Evolutionary conservation across 495 filamentous ascomycete genomes (phyloP).

Genomic region (Penicillium soppii): DNA sequence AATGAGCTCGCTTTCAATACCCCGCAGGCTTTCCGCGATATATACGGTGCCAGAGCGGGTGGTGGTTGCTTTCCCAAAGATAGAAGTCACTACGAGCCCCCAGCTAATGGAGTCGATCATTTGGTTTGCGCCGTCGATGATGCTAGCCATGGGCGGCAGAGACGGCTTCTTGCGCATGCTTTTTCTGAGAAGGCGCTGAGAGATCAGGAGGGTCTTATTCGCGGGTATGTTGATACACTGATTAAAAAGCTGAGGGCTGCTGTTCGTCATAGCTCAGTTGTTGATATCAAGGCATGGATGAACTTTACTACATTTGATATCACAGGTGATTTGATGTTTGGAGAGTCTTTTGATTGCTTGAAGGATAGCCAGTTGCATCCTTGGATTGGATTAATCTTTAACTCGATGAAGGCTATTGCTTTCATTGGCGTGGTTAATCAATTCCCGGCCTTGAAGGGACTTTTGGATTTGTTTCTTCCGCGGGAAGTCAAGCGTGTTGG

Average conservation of each 20-base stretch:
- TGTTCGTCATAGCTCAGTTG: not conserved
- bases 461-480: slow-evolving; percentile 16
- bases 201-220: slow-evolving; percentile 36
- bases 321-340: slow-evolving; percentile 47
- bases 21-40: slow-evolving; percentile 55
- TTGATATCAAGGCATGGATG: slow-evolving; percentile 31
- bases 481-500: slow-evolving; percentile 11
- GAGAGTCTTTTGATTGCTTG: slow-evolving; percentile 50
- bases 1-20: slow-evolving; percentile 55
- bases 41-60: slow-evolving; percentile 48
- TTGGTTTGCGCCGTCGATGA: slow-evolving; percentile 20
- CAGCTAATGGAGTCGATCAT: slow-evolving; percentile 23
- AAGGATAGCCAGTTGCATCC: slow-evolving; percentile 42
- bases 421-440: slow-evolving; percentile 23
- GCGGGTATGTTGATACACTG: slow-evolving; percentile 37
- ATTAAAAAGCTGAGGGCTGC: slow-evolving; percentile 28
- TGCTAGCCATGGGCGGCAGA: slow-evolving; percentile 32
- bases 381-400: slow-evolving; percentile 44
- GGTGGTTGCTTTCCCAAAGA: slow-evolving; percentile 30
- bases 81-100: slow-evolving; percentile 18
- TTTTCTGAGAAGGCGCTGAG: slow-evolving; percentile 49
- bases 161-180: slow-evolving; percentile 41
- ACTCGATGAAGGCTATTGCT: slow-evolving; percentile 29
- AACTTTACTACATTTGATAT: slow-evolving; percentile 50
- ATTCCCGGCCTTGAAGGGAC: slow-evolving; percentile 24